Percentiles rank a stretch among this genome's conserved stretches.
Evolutionary conservation across 805 yeast genomes (phyloP).

Genomic region (Pichia manshurica): DNA sequence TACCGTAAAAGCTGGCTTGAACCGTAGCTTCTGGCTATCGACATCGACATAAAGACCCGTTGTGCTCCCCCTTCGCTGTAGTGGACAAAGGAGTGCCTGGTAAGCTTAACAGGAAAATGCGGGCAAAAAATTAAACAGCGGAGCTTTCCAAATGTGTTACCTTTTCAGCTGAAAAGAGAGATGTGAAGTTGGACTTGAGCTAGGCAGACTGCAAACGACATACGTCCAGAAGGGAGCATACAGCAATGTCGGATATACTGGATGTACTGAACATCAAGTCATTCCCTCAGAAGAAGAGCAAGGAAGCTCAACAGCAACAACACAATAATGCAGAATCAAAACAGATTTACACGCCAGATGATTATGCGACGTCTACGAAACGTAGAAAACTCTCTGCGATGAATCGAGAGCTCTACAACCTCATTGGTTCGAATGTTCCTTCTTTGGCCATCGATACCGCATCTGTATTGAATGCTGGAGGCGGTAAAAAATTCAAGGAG

Average conservation of each 20-base stretch:
- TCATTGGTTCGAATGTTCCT: slow-evolving; percentile 89
- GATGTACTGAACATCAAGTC: slow-evolving; percentile 61
- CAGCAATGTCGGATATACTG: slow-evolving; percentile 50
- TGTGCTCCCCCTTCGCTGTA: no score
- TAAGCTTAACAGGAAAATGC: no score
- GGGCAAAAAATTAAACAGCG: no score
- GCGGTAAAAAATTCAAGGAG: slow-evolving; percentile 50
- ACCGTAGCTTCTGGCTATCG: no score
- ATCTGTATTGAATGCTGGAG: slow-evolving; percentile 13
- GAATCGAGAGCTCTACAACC: slow-evolving; percentile 82
- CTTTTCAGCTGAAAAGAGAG: no score
- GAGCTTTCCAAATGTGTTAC: no score
- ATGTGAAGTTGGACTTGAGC: no score
- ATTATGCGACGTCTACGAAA: slow-evolving; percentile 22
- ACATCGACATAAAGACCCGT: no score
- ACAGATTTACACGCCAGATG: slow-evolving; percentile 21
- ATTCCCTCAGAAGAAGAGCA: slow-evolving; percentile 30
- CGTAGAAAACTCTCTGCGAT: slow-evolving; percentile 51
- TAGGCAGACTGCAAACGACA: neutral
- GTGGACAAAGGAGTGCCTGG: no score
- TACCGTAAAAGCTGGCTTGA: no score
- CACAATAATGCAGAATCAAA: slow-evolving; percentile 5
- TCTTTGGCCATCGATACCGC: slow-evolving; percentile 55
- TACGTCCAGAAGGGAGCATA: neutral
- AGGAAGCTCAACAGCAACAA: slow-evolving; percentile 31